These are phyloP conservation scores for Chiua virens DNA, from an alignment of 768 basidiomycete genomes.

Conservation along the genomic window DNA sequence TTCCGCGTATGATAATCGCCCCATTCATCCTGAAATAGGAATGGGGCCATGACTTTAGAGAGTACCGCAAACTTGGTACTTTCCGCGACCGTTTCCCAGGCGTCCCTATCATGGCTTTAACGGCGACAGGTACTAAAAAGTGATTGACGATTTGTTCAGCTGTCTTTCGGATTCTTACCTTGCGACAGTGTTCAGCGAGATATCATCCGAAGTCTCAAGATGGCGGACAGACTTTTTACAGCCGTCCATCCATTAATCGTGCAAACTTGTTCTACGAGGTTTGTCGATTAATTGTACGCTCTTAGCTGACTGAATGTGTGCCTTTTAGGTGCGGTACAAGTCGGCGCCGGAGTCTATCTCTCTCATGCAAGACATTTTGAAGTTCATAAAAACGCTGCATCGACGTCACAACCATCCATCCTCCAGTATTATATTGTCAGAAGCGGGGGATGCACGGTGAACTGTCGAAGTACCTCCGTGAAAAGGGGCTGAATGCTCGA, in stretches of 20 bases:
- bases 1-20: background rate
- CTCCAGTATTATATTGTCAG: constrained; percentile 80
- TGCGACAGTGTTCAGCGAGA: constrained; percentile 65
- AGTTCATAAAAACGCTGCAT: constrained; percentile 67
- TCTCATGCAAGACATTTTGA: constrained; percentile 63
- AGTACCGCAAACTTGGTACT: constrained; percentile 69
- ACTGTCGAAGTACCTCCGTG: constrained; percentile 60
- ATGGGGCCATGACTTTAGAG: constrained; percentile 85
- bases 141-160: constrained; percentile 23
- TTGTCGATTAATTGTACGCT: background rate
- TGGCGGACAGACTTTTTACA: constrained; percentile 57
- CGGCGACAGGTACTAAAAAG: constrained; percentile 77
- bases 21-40: constrained; percentile 45
- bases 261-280: constrained; percentile 83
- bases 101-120: constrained; percentile 86
- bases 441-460: constrained; percentile 64
- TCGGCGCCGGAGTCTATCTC: constrained; percentile 47
- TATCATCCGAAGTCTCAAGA: constrained; percentile 64
- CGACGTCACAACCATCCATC: constrained; percentile 56
- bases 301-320: background rate
- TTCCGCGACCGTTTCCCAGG: constrained; percentile 66
- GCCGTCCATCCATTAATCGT: constrained; percentile 82
- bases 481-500: constrained; percentile 63
- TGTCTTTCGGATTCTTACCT: constrained; percentile 2
- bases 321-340: constrained; percentile 59